These are phyloP conservation scores for Babesia caballi DNA, from an alignment of 169 alveolate species.

Conservation along the genomic window DNA sequence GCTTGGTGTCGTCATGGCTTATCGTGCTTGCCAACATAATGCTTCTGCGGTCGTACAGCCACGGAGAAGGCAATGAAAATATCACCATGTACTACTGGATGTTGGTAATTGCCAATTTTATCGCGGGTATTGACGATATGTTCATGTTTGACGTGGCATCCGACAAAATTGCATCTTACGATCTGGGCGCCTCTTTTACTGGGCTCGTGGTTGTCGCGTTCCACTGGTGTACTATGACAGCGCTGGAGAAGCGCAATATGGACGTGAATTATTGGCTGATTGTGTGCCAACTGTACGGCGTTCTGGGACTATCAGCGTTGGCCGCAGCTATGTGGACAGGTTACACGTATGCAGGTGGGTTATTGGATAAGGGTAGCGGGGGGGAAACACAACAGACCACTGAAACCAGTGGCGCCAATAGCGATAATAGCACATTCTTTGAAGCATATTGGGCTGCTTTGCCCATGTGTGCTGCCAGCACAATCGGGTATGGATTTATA, in stretches of 20 bases:
- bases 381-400: neutral
- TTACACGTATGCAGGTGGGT: neutral
- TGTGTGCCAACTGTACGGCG: neutral
- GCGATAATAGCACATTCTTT: neutral
- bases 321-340: slow-evolving; percentile 4
- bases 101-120: slow-evolving; percentile 1
- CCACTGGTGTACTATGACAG: neutral
- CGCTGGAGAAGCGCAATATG: neutral
- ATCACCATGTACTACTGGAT: slow-evolving; percentile 1
- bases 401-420: neutral
- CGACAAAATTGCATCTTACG: neutral
- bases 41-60: slow-evolving; percentile 1
- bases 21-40: slow-evolving; percentile 1
- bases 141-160: neutral
- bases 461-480: slow-evolving; percentile 3
- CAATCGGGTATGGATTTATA: slow-evolving; percentile 13
- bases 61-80: slow-evolving; percentile 9
- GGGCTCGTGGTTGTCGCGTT: neutral
- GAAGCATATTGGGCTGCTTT: neutral
- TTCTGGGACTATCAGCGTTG: neutral
- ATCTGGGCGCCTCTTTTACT: slow-evolving; percentile 1
- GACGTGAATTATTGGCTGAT: slow-evolving; percentile 24
- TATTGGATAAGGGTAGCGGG: neutral
- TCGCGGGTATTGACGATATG: slow-evolving; percentile 29
- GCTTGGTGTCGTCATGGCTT: neutral